A percentile compares a stretch with the other conserved stretches of the same genome.
Conservation (phyloP, 257 asterid species). For the Eucommia ulmoides region DNA sequence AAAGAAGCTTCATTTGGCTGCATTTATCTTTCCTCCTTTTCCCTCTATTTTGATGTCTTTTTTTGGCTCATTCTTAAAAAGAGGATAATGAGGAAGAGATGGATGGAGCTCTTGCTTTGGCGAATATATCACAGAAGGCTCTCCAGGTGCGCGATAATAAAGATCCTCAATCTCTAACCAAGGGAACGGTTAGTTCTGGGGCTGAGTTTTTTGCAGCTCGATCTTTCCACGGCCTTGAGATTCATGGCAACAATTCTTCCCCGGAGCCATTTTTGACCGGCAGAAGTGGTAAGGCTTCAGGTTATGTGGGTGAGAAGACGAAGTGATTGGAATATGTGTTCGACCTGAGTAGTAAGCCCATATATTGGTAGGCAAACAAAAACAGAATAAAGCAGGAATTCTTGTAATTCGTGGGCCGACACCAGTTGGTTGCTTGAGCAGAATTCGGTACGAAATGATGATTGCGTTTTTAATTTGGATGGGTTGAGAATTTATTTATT, state of each 20-base stretch:
- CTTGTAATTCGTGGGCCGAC: no score
- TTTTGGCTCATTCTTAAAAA: slow-evolving; percentile 11
- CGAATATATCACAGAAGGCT: slow-evolving; percentile 68
- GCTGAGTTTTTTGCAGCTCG: slow-evolving; percentile 79
- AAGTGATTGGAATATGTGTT: neutral
- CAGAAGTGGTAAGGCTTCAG: slow-evolving; percentile 82
- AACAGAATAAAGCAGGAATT: no score
- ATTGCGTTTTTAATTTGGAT: no score
- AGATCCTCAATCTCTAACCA: slow-evolving; percentile 18
- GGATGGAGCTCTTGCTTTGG: slow-evolving; percentile 54
- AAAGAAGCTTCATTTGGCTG: no score
- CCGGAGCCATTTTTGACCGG: slow-evolving; percentile 54
- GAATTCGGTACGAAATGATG: no score
- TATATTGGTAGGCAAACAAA: no score
- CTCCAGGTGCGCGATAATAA: slow-evolving; percentile 47
- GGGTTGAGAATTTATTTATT: no score
- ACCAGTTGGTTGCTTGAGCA: no score
- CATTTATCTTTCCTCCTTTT: neutral
- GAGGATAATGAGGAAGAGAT: slow-evolving; percentile 36
- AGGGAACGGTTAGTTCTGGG: slow-evolving; percentile 50
- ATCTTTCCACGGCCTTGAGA: slow-evolving; percentile 75
- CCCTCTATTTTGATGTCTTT: slow-evolving; percentile 2
- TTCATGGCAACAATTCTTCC: slow-evolving; percentile 18
- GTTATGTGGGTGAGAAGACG: slow-evolving; percentile 43
- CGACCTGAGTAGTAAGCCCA: no score